phyloP scores from a whole-genome alignment of 768 basidiomycete genomes.

The Astraeus odoratus region DNA sequence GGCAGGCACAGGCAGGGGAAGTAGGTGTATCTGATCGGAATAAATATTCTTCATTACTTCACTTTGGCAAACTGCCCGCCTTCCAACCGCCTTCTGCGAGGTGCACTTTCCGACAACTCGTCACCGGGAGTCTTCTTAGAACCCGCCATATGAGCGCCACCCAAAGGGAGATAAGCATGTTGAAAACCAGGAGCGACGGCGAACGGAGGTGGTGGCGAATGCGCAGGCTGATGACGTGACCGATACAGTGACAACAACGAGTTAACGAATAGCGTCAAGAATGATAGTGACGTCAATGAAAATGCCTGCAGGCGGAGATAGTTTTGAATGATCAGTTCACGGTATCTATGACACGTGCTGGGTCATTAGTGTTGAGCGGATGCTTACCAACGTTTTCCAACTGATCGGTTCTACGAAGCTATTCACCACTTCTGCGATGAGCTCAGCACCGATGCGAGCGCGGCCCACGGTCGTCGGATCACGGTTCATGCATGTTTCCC shows the following conservation, averaged over 20 bases:
- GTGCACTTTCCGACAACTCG: slow-evolving; percentile 33
- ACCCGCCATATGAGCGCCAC: slow-evolving; percentile 38
- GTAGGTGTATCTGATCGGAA: slow-evolving; percentile 2
- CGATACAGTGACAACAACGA: slow-evolving; percentile 74
- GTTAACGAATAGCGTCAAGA: slow-evolving; percentile 77
- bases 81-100: slow-evolving; percentile 50
- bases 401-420: slow-evolving; percentile 96
- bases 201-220: slow-evolving; percentile 31
- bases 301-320: slow-evolving; percentile 43
- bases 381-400: slow-evolving; percentile 89
- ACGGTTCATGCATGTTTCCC: slow-evolving; percentile 94
- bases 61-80: slow-evolving; percentile 49
- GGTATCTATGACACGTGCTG: slow-evolving; percentile 9
- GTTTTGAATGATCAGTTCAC: slow-evolving; percentile 13
- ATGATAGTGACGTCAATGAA: slow-evolving; percentile 67
- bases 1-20: neutral
- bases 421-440: slow-evolving; percentile 94
- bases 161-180: slow-evolving; percentile 46
- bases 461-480: slow-evolving; percentile 88
- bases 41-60: slow-evolving; percentile 30
- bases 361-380: slow-evolving; percentile 2
- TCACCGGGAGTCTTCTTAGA: slow-evolving; percentile 29
- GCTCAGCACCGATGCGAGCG: slow-evolving; percentile 86
- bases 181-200: slow-evolving; percentile 36
- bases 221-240: slow-evolving; percentile 47